Percentiles rank a stretch among this genome's conserved stretches.
These are phyloP conservation scores for Colletotrichum shisoi DNA, from an alignment of 2,329 filamentous ascomycete genomes.

Conservation along the genomic window DNA sequence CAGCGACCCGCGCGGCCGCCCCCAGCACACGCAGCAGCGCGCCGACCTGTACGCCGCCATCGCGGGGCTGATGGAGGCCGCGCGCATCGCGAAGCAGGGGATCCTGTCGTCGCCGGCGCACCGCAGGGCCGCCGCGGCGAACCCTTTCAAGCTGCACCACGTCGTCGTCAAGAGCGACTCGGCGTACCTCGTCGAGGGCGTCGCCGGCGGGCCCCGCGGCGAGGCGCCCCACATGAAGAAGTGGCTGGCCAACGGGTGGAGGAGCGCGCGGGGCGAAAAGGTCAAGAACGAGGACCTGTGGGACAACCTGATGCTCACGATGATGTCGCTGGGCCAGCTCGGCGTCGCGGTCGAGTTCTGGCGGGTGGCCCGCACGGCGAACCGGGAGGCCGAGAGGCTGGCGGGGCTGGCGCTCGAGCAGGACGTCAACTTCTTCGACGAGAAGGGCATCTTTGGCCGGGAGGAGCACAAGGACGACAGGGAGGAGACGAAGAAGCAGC, in stretches of 20 bases:
- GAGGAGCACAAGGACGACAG: not conserved
- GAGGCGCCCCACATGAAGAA: constrained; percentile 14
- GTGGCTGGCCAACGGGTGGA: constrained; percentile 19
- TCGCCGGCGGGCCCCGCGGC: not conserved
- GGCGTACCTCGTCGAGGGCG: constrained; percentile 12
- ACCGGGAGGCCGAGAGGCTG: constrained; percentile 38
- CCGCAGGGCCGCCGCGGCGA: no score
- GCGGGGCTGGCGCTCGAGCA: constrained; percentile 27
- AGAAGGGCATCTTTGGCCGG: constrained; percentile 15
- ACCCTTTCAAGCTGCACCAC: constrained; percentile 12
- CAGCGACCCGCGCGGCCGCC: constrained; percentile 12
- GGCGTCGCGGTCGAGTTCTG: constrained; percentile 40
- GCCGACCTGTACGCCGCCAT: constrained; percentile 13
- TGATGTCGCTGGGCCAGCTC: constrained; percentile 9
- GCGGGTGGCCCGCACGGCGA: constrained; percentile 36
- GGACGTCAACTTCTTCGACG: constrained; percentile 12
- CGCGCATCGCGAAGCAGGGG: not conserved
- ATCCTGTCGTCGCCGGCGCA: not conserved
- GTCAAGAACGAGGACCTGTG: constrained; percentile 21
- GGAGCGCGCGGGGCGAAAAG: constrained; percentile 9
- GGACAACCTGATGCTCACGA: constrained; percentile 12
- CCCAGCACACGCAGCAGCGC: constrained; percentile 22
- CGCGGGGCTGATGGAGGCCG: constrained; percentile 9
- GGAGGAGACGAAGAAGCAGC: not conserved
- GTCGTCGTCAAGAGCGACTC: constrained; percentile 17